A percentile compares a stretch with the other conserved stretches of the same genome.
These are phyloP conservation scores for Fusarium sp. DNA, from an alignment of 2,329 filamentous ascomycete species.

Conservation along the genomic window DNA sequence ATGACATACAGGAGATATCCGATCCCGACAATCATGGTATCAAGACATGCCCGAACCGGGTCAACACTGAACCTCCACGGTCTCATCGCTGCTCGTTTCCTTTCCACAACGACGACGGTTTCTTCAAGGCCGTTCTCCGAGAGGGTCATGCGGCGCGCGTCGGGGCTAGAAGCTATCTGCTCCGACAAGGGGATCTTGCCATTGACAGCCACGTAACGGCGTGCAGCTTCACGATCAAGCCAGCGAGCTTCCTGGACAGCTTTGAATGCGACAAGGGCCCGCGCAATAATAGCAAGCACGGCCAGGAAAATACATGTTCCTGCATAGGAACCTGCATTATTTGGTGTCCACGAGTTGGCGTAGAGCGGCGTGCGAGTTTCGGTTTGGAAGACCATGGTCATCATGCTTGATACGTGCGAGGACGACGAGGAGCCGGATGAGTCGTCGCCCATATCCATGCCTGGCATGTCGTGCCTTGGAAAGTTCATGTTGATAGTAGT, in stretches of 20 bases:
- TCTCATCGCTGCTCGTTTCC: conserved; percentile 59
- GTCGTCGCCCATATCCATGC: conserved; percentile 31
- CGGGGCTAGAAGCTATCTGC: conserved; percentile 65
- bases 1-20: conserved; percentile 84
- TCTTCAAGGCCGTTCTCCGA: conserved; percentile 84
- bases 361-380: conserved; percentile 60
- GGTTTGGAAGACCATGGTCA: conserved; percentile 70
- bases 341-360: conserved; percentile 78
- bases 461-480: conserved; percentile 41
- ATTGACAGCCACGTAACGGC: conserved; percentile 79
- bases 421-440: conserved; percentile 24
- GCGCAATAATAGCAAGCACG: conserved; percentile 74
- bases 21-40: conserved; percentile 77
- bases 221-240: conserved; percentile 75
- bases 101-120: conserved; percentile 76
- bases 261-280: conserved; percentile 77
- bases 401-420: conserved; percentile 40
- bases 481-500: conserved; percentile 27
- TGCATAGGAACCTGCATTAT: conserved; percentile 75
- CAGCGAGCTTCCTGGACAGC: conserved; percentile 70
- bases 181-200: conserved; percentile 69
- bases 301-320: conserved; percentile 94
- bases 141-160: conserved; percentile 69
- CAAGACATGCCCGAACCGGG: conserved; percentile 74
- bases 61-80: conserved; percentile 88